Percentiles rank a stretch among this genome's conserved stretches.
These are phyloP conservation scores for Leucocoprinus leucothites DNA, from an alignment of 768 basidiomycete species.

Conservation along the genomic window DNA sequence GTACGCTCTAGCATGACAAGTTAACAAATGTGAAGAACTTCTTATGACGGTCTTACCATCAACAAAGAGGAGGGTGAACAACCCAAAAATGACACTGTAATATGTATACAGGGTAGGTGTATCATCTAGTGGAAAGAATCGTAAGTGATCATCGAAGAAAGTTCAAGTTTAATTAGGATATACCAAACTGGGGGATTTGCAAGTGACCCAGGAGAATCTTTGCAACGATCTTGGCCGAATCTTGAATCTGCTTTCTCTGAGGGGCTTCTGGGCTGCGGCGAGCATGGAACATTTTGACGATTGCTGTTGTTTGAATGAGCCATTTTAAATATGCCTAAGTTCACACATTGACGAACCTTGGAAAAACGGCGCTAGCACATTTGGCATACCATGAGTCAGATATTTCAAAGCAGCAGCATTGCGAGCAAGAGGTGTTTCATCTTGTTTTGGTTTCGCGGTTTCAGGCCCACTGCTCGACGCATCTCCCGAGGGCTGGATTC, in stretches of 20 bases:
- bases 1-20: slow-evolving; percentile 61
- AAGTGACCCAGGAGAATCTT: slow-evolving; percentile 73
- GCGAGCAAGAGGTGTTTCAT: slow-evolving; percentile 47
- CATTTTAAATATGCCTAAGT: neutral
- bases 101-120: slow-evolving; percentile 39
- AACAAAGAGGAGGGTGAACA: slow-evolving; percentile 42
- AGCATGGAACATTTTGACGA: slow-evolving; percentile 83
- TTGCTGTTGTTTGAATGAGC: slow-evolving; percentile 42
- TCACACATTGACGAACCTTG: slow-evolving; percentile 53
- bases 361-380: slow-evolving; percentile 76
- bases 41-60: slow-evolving; percentile 36
- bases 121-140: slow-evolving; percentile 20
- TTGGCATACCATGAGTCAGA: slow-evolving; percentile 74
- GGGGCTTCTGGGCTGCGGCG: slow-evolving; percentile 70
- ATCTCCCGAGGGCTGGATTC: slow-evolving; percentile 17
- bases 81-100: slow-evolving; percentile 43
- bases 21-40: slow-evolving; percentile 11
- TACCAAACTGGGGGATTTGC: slow-evolving; percentile 49
- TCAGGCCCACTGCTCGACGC: slow-evolving; percentile 8
- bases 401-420: slow-evolving; percentile 80
- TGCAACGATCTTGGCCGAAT: slow-evolving; percentile 69
- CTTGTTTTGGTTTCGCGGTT: slow-evolving; percentile 20
- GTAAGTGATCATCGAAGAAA: neutral
- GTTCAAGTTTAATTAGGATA: slow-evolving; percentile 20
- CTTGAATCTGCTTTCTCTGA: slow-evolving; percentile 76